phyloP scores from a whole-genome alignment of 129 eudicot genomes.

The Solidago caesia region DNA sequence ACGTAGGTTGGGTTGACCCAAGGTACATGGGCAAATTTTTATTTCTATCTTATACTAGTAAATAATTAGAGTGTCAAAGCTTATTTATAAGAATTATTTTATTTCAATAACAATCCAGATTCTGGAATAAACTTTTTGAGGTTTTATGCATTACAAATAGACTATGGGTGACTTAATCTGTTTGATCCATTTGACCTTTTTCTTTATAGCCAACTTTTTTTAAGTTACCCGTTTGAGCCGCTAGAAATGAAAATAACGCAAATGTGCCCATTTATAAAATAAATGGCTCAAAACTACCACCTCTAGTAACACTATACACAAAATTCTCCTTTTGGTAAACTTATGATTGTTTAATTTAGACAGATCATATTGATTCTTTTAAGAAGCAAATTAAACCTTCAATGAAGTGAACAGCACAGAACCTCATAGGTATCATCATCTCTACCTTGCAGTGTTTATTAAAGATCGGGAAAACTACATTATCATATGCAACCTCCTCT shows the following conservation, averaged over 20 bases:
- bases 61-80: background rate
- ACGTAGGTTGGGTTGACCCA: background rate
- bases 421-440: conserved; percentile 14
- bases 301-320: background rate
- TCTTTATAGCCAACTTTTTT: background rate
- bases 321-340: conserved; percentile 7
- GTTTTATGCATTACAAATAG: background rate
- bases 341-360: background rate
- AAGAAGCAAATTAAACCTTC: conserved; percentile 10
- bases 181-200: background rate
- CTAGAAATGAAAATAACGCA: background rate
- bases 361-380: background rate
- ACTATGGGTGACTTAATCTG: background rate
- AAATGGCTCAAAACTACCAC: background rate
- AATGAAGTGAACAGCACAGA: conserved; percentile 5
- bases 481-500: conserved; percentile 48
- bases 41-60: background rate
- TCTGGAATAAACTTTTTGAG: background rate
- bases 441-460: conserved; percentile 53
- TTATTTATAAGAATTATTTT: background rate
- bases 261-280: background rate
- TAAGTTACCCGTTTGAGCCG: background rate
- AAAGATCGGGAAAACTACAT: conserved; percentile 42
- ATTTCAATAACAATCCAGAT: background rate
- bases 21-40: background rate